A percentile compares a stretch with the other conserved stretches of the same genome.
These are phyloP conservation scores for Saccharum officinarum DNA, from an alignment of 176 grass and related monocot genomes.

Conservation along the genomic window DNA sequence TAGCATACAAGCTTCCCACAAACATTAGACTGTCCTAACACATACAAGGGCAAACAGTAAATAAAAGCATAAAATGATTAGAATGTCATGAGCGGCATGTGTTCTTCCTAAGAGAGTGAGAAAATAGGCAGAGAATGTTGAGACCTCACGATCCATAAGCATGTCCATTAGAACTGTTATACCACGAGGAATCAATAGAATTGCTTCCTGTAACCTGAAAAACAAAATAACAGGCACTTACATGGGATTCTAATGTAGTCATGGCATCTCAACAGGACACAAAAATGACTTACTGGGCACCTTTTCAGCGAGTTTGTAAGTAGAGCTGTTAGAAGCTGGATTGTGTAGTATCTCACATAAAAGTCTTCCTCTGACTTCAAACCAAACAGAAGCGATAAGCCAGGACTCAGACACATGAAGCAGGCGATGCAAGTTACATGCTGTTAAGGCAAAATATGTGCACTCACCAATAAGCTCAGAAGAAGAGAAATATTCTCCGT, in stretches of 20 bases:
- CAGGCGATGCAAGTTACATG: slow-evolving; percentile 1
- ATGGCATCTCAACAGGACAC: slow-evolving; percentile 26
- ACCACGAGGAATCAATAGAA: slow-evolving; percentile 97
- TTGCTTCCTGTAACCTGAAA: slow-evolving; percentile 90
- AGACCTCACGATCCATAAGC: slow-evolving; percentile 99
- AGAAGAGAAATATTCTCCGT: slow-evolving; percentile 92
- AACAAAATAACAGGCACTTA: slow-evolving; percentile 37
- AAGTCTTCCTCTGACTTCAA: slow-evolving; percentile 97
- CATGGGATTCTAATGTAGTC: slow-evolving; percentile 11
- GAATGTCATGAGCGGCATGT: slow-evolving; percentile 14
- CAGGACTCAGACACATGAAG: slow-evolving; percentile 17
- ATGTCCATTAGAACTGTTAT: slow-evolving; percentile 98
- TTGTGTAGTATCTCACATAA: slow-evolving; percentile 96
- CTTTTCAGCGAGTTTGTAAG: slow-evolving; percentile 94
- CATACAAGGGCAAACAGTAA: neutral
- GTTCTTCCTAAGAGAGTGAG: slow-evolving; percentile 7
- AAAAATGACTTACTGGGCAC: slow-evolving; percentile 61
- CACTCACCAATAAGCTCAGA: slow-evolving; percentile 84
- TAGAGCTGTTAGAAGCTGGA: slow-evolving; percentile 96
- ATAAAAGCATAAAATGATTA: neutral
- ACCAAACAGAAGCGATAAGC: slow-evolving; percentile 26
- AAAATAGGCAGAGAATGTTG: neutral
- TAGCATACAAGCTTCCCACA: neutral
- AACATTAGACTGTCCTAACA: neutral
- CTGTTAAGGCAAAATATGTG: slow-evolving; percentile 13